Base-by-base conservation (phyloP, 148 eudicot genomes). In the Amaranthus palmeri region DNA sequence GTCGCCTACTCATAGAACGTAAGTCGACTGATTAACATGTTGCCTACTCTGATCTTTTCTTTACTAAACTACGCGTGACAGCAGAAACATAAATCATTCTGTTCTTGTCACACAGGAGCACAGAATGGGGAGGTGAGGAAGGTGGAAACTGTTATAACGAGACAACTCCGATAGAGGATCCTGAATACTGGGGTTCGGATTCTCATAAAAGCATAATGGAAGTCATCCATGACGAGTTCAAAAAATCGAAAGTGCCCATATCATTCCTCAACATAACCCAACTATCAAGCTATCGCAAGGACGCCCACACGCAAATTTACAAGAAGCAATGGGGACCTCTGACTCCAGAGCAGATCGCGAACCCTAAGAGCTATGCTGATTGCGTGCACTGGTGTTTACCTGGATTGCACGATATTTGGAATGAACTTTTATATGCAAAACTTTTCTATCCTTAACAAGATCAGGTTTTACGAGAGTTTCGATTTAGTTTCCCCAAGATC, bases 331-430 rank as follows among this genome's bases (percentile, higher is more conserved):
- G 97, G 97, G 81, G 65, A 41, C 96, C 96, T 0, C 63, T 86
- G 69, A 89, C 99, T 0, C 88, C 90, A 0, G 90, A 91, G 76
- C 96, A 95, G 83, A 45, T 79, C 0, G 96, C 96, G 8, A 83
- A 95, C 46, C 99, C 99, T 0, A 78, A 60, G 14, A 91, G 84
- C 82, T 95, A 95, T 51, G 92, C 99, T 1, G 99, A 95, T 41
- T 95, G 99, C 61, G 87, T 88, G 15, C 99, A 91, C 54, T 95
- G 97, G 97, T 95, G 99, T 73, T 53, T 95, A 49, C 99, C 97
- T 2, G 98, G 98, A 4, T 81, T 91, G 2, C 99, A 91, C 71
- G 99, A 95, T 73, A 92, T 93, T 2, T 95, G 99, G 99, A 95
- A 95, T 53, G 99, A 95, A 73, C 89, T 95, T 65, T 76, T 95